Evolutionary conservation across 345 rosid species (phyloP).

Genomic region (Citrus inodora): DNA sequence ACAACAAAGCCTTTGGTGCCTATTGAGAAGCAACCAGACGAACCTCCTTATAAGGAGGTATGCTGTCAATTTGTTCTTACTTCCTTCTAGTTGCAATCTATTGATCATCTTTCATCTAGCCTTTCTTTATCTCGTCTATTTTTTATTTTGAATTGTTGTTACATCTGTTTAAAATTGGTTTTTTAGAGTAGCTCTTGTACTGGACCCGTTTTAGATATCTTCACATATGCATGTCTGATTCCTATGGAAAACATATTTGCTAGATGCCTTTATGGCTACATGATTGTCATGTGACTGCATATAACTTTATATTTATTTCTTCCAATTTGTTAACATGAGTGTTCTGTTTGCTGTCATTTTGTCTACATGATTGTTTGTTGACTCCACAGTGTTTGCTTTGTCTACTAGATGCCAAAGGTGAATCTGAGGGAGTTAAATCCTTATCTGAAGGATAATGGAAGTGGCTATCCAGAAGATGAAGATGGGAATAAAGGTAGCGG

Average conservation of each 20-base stretch:
- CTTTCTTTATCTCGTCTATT: neutral
- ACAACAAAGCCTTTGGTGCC: constrained; percentile 29
- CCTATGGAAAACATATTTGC: neutral
- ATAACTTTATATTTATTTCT: neutral
- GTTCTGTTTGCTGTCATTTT: neutral
- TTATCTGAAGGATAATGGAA: constrained; percentile 63
- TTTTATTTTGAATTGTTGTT: neutral
- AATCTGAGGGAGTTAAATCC: constrained; percentile 90
- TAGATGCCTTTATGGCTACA: neutral
- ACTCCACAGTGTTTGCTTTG: neutral
- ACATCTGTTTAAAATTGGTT: neutral
- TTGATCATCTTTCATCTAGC: neutral
- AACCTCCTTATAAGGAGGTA: constrained; percentile 56
- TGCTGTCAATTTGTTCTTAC: neutral
- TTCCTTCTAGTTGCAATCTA: neutral
- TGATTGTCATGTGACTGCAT: neutral
- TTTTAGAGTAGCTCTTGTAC: neutral
- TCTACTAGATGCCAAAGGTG: constrained; percentile 35
- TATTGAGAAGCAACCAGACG: constrained; percentile 36
- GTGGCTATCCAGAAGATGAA: constrained; percentile 79
- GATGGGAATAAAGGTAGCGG: constrained; percentile 34
- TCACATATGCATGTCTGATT: neutral
- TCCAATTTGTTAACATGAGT: neutral
- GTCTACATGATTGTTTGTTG: constrained; percentile 1
- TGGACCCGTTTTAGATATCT: neutral